Evolutionary conservation across 345 rosid genomes (phyloP).

Genomic region (Nephelium lappaceum): DNA sequence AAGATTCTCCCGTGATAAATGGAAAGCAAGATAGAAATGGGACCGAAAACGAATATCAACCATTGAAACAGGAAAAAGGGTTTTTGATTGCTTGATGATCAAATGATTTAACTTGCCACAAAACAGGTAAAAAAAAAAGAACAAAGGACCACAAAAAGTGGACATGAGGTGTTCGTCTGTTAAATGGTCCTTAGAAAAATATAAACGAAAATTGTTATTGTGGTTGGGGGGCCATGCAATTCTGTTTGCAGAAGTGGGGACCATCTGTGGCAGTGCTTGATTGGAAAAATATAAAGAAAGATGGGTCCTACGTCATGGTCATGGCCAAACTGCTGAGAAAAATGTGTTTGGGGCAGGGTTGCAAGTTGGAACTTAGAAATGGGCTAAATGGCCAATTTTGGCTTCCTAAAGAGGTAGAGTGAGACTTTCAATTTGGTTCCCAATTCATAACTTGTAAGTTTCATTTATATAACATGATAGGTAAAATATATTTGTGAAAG

Average conservation of each 20-base stretch:
- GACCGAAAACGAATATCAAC: no score
- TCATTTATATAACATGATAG: no score
- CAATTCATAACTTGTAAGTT: no score
- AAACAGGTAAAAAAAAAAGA: neutral
- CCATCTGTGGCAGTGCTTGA: neutral
- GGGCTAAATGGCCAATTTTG: neutral
- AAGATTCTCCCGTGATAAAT: no score
- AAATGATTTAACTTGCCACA: neutral
- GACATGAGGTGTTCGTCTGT: neutral
- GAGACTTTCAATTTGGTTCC: no score
- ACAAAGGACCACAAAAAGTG: neutral
- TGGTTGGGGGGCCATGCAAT: neutral
- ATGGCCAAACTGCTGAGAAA: neutral
- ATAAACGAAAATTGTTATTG: neutral
- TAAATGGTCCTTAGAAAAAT: neutral
- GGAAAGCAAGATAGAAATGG: no score
- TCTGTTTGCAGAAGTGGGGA: constrained; percentile 9
- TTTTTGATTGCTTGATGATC: neutral
- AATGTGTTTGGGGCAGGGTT: neutral
- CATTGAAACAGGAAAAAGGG: neutral
- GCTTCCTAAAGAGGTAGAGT: no score
- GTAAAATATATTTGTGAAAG: no score
- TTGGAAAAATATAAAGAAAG: neutral
- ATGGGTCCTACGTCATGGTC: constrained; percentile 13
- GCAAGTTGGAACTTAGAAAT: neutral